Base-by-base conservation (phyloP, 139 green algal genomes). In the Desmodesmus armatus region DNA sequence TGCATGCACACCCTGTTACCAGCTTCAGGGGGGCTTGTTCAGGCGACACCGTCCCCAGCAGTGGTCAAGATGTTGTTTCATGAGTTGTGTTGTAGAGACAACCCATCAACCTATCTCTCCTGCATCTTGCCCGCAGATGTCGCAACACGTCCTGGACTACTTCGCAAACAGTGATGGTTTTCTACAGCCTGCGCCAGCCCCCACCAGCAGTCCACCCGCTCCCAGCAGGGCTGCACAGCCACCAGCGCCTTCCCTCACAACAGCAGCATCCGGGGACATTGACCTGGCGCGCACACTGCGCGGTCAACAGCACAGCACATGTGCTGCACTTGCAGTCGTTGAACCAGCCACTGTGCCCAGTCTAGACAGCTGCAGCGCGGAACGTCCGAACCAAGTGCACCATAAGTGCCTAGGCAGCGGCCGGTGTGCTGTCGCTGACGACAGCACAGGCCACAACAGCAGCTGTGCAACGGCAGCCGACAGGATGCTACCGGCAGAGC, bases 101-200 rank as follows among this genome's bases (percentile, higher is more conserved):
- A n/a, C n/a, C n/a, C n/a, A n/a, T n/a, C n/a, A n/a, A n/a, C n/a
- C n/a, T n/a, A n/a, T n/a, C n/a, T n/a, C n/a, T n/a, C n/a, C n/a
- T n/a, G n/a, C n/a, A n/a, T n/a, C n/a, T n/a, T 11, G 7, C 69
- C 17, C 55, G 47, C 76, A 82, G 76, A 40, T 55, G 9, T 82
- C 76, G 39, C 76, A 82, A n/a, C 39, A 72, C n/a, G 53, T 82
- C 0, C 40, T 51, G 76, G 21, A 72, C 25, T 82, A 72, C 25
- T 67, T 82, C 33, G 39, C 7, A 6, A 55, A 77, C 23, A 77
- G 76, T 1, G 37, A 53, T 3, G 11, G n/a, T 6, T 82, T 82
- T 40, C 5, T 82, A n/a, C n/a, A n/a, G n/a, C n/a, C n/a, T n/a
- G n/a, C n/a, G n/a, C n/a, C n/a, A n/a, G n/a, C n/a, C n/a, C n/a